These are phyloP conservation scores for Debaryomyces udenii DNA, from an alignment of 1,139 yeast genomes.

Conservation along the genomic window DNA sequence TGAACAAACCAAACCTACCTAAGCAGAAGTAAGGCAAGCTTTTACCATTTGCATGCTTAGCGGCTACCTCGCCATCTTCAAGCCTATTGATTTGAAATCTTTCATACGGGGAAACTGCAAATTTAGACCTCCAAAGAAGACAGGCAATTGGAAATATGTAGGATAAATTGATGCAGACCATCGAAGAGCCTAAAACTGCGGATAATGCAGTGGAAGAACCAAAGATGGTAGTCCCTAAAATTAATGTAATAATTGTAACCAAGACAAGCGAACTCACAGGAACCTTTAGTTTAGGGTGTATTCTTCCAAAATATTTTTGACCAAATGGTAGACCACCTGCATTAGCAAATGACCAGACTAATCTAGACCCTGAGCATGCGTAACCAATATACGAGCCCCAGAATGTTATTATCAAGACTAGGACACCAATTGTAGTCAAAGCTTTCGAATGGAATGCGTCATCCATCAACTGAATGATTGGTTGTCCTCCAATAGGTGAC, in stretches of 20 bases:
- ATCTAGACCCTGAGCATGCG: conserved; percentile 28
- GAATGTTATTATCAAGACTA: conserved; percentile 26
- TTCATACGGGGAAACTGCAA: conserved; percentile 17
- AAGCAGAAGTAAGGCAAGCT: conserved; percentile 26
- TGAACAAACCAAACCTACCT: conserved; percentile 29
- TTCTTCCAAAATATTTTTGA: conserved; percentile 21
- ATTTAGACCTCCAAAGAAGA: conserved; percentile 22
- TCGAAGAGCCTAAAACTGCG: conserved; percentile 33
- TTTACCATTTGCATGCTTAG: conserved; percentile 15
- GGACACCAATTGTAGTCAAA: conserved; percentile 28
- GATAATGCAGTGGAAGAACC: conserved; percentile 30
- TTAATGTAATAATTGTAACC: conserved; percentile 20
- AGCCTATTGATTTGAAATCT: conserved; percentile 15
- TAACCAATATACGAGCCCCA: conserved; percentile 25
- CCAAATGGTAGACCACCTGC: conserved; percentile 33
- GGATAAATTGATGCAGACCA: conserved; percentile 34
- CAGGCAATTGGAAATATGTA: conserved; percentile 32
- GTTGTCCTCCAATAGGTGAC: conserved; percentile 32
- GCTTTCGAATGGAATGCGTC: conserved; percentile 29
- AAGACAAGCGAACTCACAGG: conserved; percentile 30
- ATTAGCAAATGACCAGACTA: conserved; percentile 33
- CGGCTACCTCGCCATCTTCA: conserved; percentile 17
- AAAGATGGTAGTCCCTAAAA: conserved; percentile 27
- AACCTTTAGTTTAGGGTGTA: conserved; percentile 22
- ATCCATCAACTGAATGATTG: conserved; percentile 31